Evolutionary conservation across 2,329 filamentous ascomycete genomes (phyloP).

Genomic region (Penicillium verrucosum): DNA sequence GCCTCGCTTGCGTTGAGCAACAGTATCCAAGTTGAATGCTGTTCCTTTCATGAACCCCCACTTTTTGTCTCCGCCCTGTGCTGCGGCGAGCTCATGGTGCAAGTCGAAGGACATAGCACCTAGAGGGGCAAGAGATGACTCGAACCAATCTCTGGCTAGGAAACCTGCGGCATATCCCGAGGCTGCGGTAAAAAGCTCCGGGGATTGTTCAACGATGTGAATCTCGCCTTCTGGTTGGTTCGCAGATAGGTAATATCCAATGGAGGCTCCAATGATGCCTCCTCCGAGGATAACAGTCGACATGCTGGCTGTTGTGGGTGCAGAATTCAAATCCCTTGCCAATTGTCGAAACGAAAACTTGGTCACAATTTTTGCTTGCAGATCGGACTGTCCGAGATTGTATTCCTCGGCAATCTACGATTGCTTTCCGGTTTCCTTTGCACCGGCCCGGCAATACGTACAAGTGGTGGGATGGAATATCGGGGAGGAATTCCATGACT

Average conservation of each 20-base stretch:
- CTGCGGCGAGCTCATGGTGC: constrained; percentile 62
- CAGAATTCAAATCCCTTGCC: neutral
- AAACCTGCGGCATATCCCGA: constrained; percentile 74
- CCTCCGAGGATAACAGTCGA: constrained; percentile 65
- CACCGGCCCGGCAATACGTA: neutral
- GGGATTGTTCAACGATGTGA: constrained; percentile 57
- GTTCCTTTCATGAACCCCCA: constrained; percentile 62
- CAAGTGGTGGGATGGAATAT: neutral
- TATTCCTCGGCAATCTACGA: neutral
- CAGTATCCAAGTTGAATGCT: constrained; percentile 53
- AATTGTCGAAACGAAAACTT: neutral
- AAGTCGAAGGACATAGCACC: constrained; percentile 67
- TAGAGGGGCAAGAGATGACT: constrained; percentile 54
- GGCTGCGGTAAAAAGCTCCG: constrained; percentile 66
- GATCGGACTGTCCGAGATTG: neutral
- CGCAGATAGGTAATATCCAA: constrained; percentile 67
- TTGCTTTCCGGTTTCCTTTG: neutral
- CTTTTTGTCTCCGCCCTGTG: constrained; percentile 54
- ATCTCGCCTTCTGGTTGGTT: constrained; percentile 43
- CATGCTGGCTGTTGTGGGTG: constrained; percentile 27
- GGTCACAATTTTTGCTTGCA: neutral
- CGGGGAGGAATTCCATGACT: neutral
- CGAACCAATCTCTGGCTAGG: constrained; percentile 70
- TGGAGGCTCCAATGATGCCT: constrained; percentile 67
- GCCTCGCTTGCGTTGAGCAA: constrained; percentile 36